Conservation (phyloP, 1,284 basidiomycete species). For the Gymnopus androsaceus region DNA sequence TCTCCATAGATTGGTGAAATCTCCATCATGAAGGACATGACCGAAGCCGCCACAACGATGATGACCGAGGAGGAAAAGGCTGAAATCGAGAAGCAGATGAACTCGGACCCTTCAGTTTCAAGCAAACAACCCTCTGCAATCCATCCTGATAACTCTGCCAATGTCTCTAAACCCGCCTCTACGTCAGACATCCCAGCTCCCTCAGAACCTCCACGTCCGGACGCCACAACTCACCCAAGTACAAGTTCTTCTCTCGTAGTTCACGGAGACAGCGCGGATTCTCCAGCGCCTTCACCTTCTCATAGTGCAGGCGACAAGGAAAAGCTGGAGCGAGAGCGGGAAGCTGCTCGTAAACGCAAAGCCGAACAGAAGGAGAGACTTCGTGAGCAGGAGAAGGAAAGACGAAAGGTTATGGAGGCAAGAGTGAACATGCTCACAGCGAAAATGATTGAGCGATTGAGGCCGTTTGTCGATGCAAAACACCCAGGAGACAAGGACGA, state of each 20-base stretch:
- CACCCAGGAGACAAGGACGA: conserved; percentile 87
- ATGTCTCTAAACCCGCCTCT: conserved; percentile 12
- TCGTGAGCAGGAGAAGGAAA: conserved; percentile 77
- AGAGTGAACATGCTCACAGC: conserved; percentile 71
- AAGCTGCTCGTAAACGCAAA: conserved; percentile 69
- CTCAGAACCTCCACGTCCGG: conserved; percentile 8
- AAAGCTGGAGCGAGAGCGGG: conserved; percentile 39
- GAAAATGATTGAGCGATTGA: conserved; percentile 81
- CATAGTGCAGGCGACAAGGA: conserved; percentile 30
- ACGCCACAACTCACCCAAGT: conserved; percentile 7
- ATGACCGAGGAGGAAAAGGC: conserved; percentile 91
- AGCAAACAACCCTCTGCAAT: conserved; percentile 11
- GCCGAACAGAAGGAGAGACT: conserved; percentile 86
- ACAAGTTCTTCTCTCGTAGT: conserved; percentile 14
- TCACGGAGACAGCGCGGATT: conserved; percentile 7
- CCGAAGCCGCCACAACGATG: conserved; percentile 74
- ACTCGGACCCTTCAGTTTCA: conserved; percentile 36
- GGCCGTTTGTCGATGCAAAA: conserved; percentile 89
- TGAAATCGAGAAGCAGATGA: conserved; percentile 77
- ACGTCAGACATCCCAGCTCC: conserved; percentile 8
- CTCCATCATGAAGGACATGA: conserved; percentile 90
- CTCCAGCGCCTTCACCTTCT: conserved; percentile 24
- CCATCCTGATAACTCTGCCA: conserved; percentile 8
- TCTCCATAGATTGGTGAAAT: conserved; percentile 83
- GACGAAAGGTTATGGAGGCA: conserved; percentile 77